Conservation (phyloP, 75 land plant genomes). For the Cupressus sempervirens region DNA sequence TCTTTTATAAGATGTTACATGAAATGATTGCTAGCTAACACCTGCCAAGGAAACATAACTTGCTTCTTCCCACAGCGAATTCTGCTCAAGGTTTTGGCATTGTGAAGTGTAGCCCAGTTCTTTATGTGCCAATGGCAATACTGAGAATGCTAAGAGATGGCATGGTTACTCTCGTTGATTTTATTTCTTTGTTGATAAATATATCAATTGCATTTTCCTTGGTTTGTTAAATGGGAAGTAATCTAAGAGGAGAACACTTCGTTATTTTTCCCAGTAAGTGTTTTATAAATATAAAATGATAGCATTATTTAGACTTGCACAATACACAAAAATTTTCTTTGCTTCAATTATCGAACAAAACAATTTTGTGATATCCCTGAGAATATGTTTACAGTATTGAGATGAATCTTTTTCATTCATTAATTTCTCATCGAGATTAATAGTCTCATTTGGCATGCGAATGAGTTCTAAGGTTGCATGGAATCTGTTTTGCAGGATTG, state of each 20-base stretch:
- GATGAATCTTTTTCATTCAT: background rate
- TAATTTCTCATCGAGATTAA: background rate
- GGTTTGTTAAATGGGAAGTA: background rate
- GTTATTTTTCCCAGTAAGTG: background rate
- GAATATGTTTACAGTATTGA: background rate
- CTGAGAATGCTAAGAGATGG: background rate
- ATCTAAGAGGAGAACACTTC: background rate
- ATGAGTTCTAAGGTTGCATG: background rate
- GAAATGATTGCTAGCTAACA: background rate
- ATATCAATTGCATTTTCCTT: background rate
- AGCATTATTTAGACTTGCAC: background rate
- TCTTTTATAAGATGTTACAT: background rate
- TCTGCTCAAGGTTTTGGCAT: no score
- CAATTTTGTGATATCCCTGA: background rate
- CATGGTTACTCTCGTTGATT: background rate
- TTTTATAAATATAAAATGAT: background rate
- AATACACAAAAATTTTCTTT: background rate
- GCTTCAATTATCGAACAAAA: background rate
- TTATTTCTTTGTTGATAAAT: background rate
- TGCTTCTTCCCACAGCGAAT: background rate
- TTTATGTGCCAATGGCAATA: no score
- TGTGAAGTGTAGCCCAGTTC: background rate
- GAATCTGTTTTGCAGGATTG: constrained; percentile 64
- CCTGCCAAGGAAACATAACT: background rate
- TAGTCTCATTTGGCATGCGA: background rate